Percentiles rank a stretch among this genome's conserved stretches.
Evolutionary conservation across 208 protist genomes (phyloP).

Genomic region (Trypanosoma vivax): DNA sequence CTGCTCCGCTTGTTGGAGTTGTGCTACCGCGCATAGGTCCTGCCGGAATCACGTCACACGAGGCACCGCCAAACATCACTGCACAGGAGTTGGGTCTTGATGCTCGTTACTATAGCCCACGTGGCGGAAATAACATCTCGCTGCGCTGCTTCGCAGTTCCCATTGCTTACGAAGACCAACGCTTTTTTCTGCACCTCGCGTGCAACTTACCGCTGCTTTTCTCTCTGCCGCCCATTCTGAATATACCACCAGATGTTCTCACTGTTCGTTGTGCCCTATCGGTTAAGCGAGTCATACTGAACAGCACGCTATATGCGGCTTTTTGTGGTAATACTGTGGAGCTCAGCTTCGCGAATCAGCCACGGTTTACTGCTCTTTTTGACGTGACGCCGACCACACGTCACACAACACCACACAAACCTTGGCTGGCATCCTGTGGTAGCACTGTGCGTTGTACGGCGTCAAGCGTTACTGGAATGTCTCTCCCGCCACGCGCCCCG

Average conservation of each 20-base stretch:
- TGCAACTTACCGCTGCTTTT: conserved; percentile 51
- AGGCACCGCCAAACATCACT: conserved; percentile 18
- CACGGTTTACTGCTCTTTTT: conserved; percentile 59
- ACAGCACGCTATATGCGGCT: conserved; percentile 46
- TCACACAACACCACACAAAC: background rate
- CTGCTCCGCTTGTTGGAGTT: conserved; percentile 32
- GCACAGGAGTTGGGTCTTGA: background rate
- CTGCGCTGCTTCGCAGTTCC: conserved; percentile 66
- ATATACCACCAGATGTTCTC: conserved; percentile 61
- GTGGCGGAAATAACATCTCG: background rate
- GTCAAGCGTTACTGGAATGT: background rate
- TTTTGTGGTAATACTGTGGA: conserved; percentile 46
- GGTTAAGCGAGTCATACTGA: conserved; percentile 48
- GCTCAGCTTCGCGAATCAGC: conserved; percentile 53
- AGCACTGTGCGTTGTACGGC: background rate
- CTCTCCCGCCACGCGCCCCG: conserved; percentile 3
- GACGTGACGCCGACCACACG: conserved; percentile 15
- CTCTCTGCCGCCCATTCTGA: conserved; percentile 34
- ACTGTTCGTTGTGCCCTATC: conserved; percentile 45
- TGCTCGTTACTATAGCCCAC: background rate
- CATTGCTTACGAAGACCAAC: conserved; percentile 64
- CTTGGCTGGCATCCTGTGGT: background rate
- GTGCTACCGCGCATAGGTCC: conserved; percentile 53
- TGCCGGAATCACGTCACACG: conserved; percentile 50
- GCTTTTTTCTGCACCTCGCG: conserved; percentile 44